A percentile compares a stretch with the other conserved stretches of the same genome.
phyloP scores from a whole-genome alignment of 2,329 filamentous ascomycete species.

The Neonectria hederae region DNA sequence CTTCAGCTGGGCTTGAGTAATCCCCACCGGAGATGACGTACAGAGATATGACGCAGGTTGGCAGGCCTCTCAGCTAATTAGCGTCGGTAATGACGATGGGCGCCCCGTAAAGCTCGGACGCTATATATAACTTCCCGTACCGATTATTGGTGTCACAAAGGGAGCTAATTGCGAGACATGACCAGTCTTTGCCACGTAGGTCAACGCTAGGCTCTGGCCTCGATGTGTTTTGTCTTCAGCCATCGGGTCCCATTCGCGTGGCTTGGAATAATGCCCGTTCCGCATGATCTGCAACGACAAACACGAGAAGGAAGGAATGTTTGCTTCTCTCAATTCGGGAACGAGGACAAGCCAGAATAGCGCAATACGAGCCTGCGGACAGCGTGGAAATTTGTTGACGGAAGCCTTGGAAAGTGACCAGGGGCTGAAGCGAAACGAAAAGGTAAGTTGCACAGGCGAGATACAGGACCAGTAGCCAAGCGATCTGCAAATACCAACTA shows the following conservation, averaged over 20 bases:
- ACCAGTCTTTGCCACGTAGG: neutral
- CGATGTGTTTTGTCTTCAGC: neutral
- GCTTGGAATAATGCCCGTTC: neutral
- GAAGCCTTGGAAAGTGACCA: neutral
- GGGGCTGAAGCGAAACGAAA: too few relatives aligned
- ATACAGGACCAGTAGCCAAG: too few relatives aligned
- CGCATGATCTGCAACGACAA: neutral
- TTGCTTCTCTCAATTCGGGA: neutral
- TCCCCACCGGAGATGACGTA: neutral
- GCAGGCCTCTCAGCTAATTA: neutral
- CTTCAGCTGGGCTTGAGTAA: neutral
- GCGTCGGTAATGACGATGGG: neutral
- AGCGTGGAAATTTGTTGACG: neutral
- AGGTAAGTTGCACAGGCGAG: too few relatives aligned
- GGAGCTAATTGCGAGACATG: neutral
- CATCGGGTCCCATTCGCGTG: neutral
- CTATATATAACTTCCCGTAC: neutral
- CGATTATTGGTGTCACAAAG: neutral
- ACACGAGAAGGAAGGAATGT: neutral
- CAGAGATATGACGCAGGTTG: neutral
- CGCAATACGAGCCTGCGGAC: neutral
- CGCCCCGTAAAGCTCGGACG: neutral
- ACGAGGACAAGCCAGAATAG: neutral
- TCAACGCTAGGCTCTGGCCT: neutral
- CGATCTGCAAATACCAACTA: too few relatives aligned